Base-by-base conservation (phyloP, 371 early-diverging fungal genomes). In the Mortierella sp. region DNA sequence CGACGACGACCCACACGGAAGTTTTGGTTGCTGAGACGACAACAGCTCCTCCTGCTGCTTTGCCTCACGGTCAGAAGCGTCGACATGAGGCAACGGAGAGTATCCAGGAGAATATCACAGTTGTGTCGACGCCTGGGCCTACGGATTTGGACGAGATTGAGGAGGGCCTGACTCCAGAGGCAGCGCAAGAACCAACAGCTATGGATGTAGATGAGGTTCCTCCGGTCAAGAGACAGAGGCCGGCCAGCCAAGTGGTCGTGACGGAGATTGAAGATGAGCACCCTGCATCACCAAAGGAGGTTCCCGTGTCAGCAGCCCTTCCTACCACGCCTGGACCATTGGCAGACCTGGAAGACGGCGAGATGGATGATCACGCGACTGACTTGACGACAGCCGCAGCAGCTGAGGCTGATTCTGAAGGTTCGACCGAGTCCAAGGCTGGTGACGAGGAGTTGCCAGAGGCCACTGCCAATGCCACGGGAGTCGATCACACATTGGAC, bases 191-290 rank as follows among this genome's bases (percentile, higher is more conserved):
- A 34, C 19, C 55, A 34, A 66, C 70, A 41, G 70, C 74, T 19
- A 83, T 78, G 83, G 83, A 83, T 39, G 83, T 78, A 4, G 83
- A 83, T 10, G 83, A 83, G 31, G 73, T 70, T 2, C 83, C 83
- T 0, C 83, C 83, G 0, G 73, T 75, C n/a, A 83, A 83, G 68
- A 71, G 75, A 34, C 48, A 65, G n/a, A 76, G 83, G 13, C 83
- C 79, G 26, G 70, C 66, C 50, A 82, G 82, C 29, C 66, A 76
- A 29, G 77, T 74, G 10, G 65, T 43, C 13, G 70, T 81, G 43
- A 70, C 79, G 0, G 82, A 81, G 31, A 53, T 74, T 24, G 41
- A 76, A 19, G 83, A 74, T 3, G 79, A 75, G 39, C 52, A 26
- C 26, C 16, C 71, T 13, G 41, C 70, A 2, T 44, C 58, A 6